phyloP scores from a whole-genome alignment of 2,329 filamentous ascomycete species.

The Emmonsiellopsis sp. region DNA sequence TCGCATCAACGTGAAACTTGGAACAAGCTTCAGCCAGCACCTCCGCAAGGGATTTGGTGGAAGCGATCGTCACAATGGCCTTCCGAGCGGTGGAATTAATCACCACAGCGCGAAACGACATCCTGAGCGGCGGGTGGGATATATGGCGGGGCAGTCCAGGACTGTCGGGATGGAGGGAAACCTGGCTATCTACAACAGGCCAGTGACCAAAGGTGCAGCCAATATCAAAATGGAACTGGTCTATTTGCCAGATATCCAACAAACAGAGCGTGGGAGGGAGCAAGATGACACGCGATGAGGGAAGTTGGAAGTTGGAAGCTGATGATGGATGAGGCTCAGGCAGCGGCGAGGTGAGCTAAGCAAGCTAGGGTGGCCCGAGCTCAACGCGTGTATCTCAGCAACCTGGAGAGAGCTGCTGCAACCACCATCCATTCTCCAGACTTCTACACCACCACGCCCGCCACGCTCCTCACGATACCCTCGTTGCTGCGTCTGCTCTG shows the following conservation, averaged over 20 bases:
- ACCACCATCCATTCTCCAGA: background rate
- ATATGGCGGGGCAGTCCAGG: background rate
- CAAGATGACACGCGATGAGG: too few relatives aligned
- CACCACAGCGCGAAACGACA: slow-evolving; percentile 84
- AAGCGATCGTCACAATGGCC: slow-evolving; percentile 72
- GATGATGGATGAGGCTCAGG: background rate
- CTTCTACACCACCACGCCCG: background rate
- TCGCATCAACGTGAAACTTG: slow-evolving; percentile 64
- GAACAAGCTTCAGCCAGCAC: slow-evolving; percentile 78
- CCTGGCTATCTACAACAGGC: background rate
- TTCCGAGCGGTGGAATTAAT: slow-evolving; percentile 71
- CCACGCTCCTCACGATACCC: slow-evolving; percentile 1
- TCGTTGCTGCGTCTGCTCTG: slow-evolving; percentile 1
- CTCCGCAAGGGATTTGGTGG: slow-evolving; percentile 71
- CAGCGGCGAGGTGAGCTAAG: background rate
- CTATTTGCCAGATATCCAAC: too few relatives aligned
- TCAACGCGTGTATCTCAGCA: background rate
- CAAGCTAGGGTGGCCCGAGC: background rate
- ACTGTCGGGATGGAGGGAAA: background rate
- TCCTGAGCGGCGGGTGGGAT: slow-evolving; percentile 31
- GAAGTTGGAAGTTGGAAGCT: background rate
- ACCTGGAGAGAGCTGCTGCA: background rate
- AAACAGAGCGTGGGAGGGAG: too few relatives aligned
- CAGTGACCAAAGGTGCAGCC: background rate
- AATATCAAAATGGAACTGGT: too few relatives aligned